Percentiles rank a stretch among this genome's conserved stretches.
Evolutionary conservation across 495 filamentous ascomycete species (phyloP).

Genomic region (Clohesyomyces aquaticus): DNA sequence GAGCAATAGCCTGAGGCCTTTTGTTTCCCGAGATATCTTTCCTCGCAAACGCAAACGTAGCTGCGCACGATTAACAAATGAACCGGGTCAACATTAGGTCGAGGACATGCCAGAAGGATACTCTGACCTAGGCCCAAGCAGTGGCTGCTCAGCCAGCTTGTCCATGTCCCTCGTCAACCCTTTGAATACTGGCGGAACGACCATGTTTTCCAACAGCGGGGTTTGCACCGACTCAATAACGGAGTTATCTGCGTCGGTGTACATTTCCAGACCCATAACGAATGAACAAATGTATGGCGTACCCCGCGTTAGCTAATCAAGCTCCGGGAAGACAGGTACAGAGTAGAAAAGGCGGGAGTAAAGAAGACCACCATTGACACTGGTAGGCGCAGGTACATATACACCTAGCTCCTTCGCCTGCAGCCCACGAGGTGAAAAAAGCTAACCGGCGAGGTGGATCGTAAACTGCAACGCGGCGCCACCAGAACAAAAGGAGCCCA

Average conservation of each 20-base stretch:
- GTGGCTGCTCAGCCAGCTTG: conserved; percentile 33
- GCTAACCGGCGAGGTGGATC: neutral
- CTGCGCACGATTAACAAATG: conserved; percentile 31
- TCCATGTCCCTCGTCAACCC: conserved; percentile 34
- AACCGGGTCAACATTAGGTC: neutral
- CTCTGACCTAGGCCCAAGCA: conserved; percentile 26
- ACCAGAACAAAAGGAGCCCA: neutral
- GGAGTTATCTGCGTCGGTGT: neutral
- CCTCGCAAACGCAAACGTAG: conserved; percentile 40
- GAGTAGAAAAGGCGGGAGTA: neutral
- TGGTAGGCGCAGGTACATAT: neutral
- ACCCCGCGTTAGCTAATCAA: neutral
- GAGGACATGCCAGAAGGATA: conserved; percentile 32
- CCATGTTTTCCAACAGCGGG: conserved; percentile 33
- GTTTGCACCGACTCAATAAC: conserved; percentile 21
- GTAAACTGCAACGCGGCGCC: neutral
- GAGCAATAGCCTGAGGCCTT: conserved; percentile 78
- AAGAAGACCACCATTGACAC: neutral
- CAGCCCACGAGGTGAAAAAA: neutral
- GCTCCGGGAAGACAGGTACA: neutral
- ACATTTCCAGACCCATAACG: conserved; percentile 17
- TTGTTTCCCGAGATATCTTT: conserved; percentile 42
- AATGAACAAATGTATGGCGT: neutral
- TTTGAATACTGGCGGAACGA: conserved; percentile 35
- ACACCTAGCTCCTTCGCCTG: neutral